Conservation (phyloP, 805 yeast species). For the Candida ulmi region DNA sequence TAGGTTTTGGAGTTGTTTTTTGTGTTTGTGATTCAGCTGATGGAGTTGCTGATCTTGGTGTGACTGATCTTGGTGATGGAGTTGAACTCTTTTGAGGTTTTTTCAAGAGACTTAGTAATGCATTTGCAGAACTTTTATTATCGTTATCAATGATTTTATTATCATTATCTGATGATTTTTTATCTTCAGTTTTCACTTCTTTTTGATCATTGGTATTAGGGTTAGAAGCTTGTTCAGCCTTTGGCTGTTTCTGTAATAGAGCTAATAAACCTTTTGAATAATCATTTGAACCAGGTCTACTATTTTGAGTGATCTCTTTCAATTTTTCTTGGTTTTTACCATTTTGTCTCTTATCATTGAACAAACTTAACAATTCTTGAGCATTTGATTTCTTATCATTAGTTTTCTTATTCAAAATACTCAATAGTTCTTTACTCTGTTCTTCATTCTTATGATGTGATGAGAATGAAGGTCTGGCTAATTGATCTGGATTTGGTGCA, state of each 20-base stretch:
- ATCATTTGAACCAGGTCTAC: conserved; percentile 1
- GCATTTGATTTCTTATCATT: conserved; percentile 7
- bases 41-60: not conserved
- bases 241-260: conserved; percentile 14
- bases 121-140: too few relatives aligned
- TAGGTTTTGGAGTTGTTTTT: conserved; percentile 8
- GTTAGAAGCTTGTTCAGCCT: not conserved
- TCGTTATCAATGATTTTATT: too few relatives aligned
- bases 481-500: conserved; percentile 34
- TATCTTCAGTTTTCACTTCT: too few relatives aligned
- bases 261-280: conserved; percentile 18
- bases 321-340: conserved; percentile 2
- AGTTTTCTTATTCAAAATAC: conserved; percentile 32
- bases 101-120: not conserved
- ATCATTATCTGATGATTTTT: too few relatives aligned
- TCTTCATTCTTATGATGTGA: conserved; percentile 20
- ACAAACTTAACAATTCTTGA: conserved; percentile 10
- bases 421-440: conserved; percentile 37
- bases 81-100: not conserved
- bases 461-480: conserved; percentile 30
- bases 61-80: too few relatives aligned
- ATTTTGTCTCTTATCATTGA: conserved; percentile 6
- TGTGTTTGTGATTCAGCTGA: not conserved
- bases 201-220: too few relatives aligned
- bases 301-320: not conserved